Percentiles rank a stretch among this genome's conserved stretches.
phyloP scores from a whole-genome alignment of 139 green algal genomes.

The Trebouxia sp. region DNA sequence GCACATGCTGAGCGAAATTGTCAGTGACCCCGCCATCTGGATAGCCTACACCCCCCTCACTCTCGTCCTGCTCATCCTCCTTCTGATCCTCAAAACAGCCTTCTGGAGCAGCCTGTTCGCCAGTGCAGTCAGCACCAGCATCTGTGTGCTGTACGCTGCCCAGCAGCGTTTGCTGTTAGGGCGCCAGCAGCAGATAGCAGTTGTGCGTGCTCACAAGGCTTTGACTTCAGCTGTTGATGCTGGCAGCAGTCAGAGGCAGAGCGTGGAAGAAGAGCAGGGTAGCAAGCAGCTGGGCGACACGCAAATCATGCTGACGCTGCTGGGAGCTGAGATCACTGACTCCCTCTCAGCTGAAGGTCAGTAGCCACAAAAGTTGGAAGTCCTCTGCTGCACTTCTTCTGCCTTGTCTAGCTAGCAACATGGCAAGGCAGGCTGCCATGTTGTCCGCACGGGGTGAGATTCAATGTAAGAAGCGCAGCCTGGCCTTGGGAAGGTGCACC shows the following conservation, averaged over 20 bases:
- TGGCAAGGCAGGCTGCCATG: too few species aligned
- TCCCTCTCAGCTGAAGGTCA: conserved; percentile 1
- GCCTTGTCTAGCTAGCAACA: too few species aligned
- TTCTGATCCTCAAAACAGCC: not conserved
- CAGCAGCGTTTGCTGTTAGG: conserved; percentile 17
- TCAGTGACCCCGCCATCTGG: conserved; percentile 6
- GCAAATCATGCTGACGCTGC: conserved; percentile 2
- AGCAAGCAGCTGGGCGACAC: not conserved
- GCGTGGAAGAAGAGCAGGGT: not conserved
- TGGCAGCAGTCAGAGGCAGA: conserved; percentile 1
- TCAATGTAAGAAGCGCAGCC: too few species aligned
- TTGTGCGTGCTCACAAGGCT: not conserved
- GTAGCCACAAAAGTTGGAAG: not conserved
- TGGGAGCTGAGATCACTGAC: conserved; percentile 10
- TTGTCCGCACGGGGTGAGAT: too few species aligned
- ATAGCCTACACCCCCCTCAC: conserved; percentile 3
- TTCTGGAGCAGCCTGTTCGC: not conserved
- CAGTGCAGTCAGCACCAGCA: not conserved
- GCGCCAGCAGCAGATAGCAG: not conserved
- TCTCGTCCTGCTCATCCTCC: not conserved
- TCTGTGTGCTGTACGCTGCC: conserved; percentile 9
- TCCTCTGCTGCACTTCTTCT: not conserved
- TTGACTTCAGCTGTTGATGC: not conserved
- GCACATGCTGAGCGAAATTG: not conserved
- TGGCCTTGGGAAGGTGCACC: too few species aligned